Evolutionary conservation across 169 alveolate genomes (phyloP).

Genomic region (Miamiensis avidus): DNA sequence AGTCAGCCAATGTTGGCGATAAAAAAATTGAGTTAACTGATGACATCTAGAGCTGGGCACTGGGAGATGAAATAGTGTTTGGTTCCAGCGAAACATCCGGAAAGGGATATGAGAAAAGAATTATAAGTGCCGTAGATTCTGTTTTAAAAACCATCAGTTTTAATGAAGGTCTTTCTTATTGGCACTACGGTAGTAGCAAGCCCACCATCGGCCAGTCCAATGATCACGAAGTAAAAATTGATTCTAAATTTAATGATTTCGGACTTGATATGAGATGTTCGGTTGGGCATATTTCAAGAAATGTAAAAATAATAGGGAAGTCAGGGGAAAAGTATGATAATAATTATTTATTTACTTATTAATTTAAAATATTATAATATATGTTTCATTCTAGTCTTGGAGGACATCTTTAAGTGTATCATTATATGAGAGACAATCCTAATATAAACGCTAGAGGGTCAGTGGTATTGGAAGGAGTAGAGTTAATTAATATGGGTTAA

Average conservation of each 20-base stretch:
- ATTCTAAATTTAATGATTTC: neutral
- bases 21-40: neutral
- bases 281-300: neutral
- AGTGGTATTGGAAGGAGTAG: conserved; percentile 41
- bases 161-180: neutral
- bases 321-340: too few relatives aligned
- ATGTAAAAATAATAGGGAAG: neutral
- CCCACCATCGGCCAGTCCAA: neutral
- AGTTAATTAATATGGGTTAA: conserved; percentile 20
- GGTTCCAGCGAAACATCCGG: neutral
- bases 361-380: too few relatives aligned
- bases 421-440: neutral
- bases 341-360: too few relatives aligned
- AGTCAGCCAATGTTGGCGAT: neutral
- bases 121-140: neutral
- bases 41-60: neutral
- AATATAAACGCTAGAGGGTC: conserved; percentile 16
- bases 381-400: too few relatives aligned
- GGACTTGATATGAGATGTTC: neutral
- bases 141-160: too few relatives aligned
- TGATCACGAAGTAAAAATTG: neutral
- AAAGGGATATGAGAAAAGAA: neutral
- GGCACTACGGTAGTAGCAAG: neutral
- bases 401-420: neutral
- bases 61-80: neutral